phyloP scores from a whole-genome alignment of 164 flowering plant species.

The Magnolia changhungtana region DNA sequence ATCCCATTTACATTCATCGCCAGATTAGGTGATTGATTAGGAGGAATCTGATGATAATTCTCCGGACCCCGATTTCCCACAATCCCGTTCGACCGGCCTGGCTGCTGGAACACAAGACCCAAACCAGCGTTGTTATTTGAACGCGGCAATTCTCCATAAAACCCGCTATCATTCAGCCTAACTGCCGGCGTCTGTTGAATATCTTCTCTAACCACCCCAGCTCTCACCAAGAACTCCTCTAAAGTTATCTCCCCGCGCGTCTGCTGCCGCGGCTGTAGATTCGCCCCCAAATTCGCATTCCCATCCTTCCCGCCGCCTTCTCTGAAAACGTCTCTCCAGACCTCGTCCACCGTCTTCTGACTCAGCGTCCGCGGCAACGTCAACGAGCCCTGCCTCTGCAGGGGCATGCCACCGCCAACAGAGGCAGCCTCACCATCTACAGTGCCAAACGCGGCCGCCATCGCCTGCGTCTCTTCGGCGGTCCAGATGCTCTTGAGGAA shows the following conservation, averaged over 20 bases:
- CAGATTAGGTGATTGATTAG: constrained; percentile 19
- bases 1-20: constrained; percentile 24
- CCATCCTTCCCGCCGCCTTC: constrained; percentile 25
- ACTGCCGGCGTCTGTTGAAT: constrained; percentile 14
- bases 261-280: constrained; percentile 31
- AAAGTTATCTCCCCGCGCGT: constrained; percentile 55
- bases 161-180: constrained; percentile 22
- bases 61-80: constrained; percentile 9
- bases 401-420: constrained; percentile 5
- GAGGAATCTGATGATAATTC: constrained; percentile 10
- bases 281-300: constrained; percentile 9
- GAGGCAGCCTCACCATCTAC: constrained; percentile 9
- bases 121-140: constrained; percentile 20
- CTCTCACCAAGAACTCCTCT: constrained; percentile 79
- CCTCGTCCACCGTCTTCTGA: constrained; percentile 62
- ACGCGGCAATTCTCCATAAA: constrained; percentile 18
- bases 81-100: constrained; percentile 17
- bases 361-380: constrained; percentile 38
- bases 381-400: constrained; percentile 33
- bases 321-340: constrained; percentile 64
- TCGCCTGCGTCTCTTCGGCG: constrained; percentile 39
- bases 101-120: constrained; percentile 26
- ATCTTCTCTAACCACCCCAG: constrained; percentile 71
- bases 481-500: constrained; percentile 57
- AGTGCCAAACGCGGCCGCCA: constrained; percentile 9